Conservation (phyloP, 495 filamentous ascomycete species). For the Friedmanniomyces simplex region DNA sequence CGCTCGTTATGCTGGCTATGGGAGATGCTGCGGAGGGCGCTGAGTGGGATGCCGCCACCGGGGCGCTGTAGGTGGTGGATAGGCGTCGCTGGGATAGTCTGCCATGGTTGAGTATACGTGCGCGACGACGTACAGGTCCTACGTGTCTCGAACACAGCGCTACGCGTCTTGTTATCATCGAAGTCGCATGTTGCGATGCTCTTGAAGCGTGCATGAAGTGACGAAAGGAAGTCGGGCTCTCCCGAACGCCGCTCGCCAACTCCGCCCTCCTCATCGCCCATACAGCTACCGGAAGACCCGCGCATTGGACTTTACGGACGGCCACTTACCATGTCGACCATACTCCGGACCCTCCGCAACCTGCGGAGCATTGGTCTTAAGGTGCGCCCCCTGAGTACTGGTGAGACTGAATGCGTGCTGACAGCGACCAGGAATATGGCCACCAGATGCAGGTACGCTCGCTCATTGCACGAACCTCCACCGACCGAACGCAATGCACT, state of each 20-base stretch:
- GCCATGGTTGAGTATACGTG: background rate
- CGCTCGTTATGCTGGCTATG: constrained; percentile 58
- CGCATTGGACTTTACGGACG: background rate
- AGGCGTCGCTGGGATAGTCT: constrained; percentile 14
- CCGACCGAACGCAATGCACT: constrained; percentile 12
- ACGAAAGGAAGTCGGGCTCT: background rate
- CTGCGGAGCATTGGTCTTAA: constrained; percentile 77
- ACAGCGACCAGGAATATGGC: constrained; percentile 57
- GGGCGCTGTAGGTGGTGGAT: constrained; percentile 17
- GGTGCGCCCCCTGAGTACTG: constrained; percentile 39
- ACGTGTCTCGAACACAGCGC: constrained; percentile 7
- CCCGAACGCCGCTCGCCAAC: background rate
- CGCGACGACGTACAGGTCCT: background rate
- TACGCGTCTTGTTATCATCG: constrained; percentile 15
- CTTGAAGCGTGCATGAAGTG: background rate
- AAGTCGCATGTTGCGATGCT: background rate
- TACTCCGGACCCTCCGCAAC: constrained; percentile 76
- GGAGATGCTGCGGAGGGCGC: constrained; percentile 33
- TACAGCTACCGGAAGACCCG: too few relatives aligned
- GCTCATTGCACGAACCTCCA: background rate
- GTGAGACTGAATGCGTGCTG: constrained; percentile 23
- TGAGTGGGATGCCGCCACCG: constrained; percentile 6
- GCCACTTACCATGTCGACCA: constrained; percentile 69
- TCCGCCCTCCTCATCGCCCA: background rate
- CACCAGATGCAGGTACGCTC: constrained; percentile 80